phyloP scores from a whole-genome alignment of 2,329 filamentous ascomycete genomes.

The Ascosphaera apis region DNA sequence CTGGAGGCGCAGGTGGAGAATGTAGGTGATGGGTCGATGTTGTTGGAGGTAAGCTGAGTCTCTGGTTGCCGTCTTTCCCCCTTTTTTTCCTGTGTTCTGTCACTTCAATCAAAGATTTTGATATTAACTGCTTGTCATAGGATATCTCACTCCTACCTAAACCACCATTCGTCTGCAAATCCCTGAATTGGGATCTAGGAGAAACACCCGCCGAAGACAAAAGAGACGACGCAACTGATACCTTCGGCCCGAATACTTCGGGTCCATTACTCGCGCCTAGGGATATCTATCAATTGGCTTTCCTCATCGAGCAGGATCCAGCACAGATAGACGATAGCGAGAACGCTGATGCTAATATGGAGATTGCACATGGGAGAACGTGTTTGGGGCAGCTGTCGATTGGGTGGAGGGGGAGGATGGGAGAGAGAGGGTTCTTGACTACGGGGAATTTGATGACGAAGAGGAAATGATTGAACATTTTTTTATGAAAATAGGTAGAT shows the following conservation, averaged over 20 bases:
- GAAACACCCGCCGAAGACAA: slow-evolving; percentile 6
- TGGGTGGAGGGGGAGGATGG: slow-evolving; percentile 76
- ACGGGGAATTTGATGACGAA: slow-evolving; percentile 50
- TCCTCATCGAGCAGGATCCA: slow-evolving; percentile 33
- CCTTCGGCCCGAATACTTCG: no score
- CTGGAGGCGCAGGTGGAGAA: slow-evolving; percentile 94
- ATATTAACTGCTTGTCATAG: slow-evolving; percentile 7
- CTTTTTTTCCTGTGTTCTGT: neutral
- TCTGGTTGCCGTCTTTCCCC: slow-evolving; percentile 1
- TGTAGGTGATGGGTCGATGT: slow-evolving; percentile 60
- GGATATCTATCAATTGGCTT: slow-evolving; percentile 42
- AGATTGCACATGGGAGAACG: slow-evolving; percentile 22
- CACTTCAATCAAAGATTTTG: no score
- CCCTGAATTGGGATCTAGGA: slow-evolving; percentile 30
- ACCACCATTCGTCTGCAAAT: slow-evolving; percentile 29
- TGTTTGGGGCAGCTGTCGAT: slow-evolving; percentile 64
- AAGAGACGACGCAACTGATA: no score
- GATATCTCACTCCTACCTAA: slow-evolving; percentile 26
- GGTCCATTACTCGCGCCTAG: slow-evolving; percentile 26
- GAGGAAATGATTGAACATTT: slow-evolving; percentile 12
- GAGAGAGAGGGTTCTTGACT: slow-evolving; percentile 63
- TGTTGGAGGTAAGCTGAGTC: slow-evolving; percentile 37
- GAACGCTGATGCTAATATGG: no score
- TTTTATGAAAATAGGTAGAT: neutral
- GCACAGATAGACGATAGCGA: slow-evolving; percentile 16